Percentiles rank a stretch among this genome's conserved stretches.
phyloP scores from a whole-genome alignment of 257 asterid species.

The Asclepias syriaca region DNA sequence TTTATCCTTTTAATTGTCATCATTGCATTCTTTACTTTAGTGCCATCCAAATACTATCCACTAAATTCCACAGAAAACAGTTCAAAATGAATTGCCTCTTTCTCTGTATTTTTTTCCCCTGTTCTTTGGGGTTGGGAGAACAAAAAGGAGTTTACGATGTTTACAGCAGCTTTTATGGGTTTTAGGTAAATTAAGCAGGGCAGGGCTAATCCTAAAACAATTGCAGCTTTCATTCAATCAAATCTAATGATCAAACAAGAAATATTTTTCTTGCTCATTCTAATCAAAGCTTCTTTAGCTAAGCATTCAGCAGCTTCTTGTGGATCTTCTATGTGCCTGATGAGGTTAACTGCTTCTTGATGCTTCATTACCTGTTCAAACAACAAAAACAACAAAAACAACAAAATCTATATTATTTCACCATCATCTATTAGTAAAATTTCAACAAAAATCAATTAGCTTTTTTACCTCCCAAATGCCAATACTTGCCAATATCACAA shows the following conservation, averaged over 20 bases:
- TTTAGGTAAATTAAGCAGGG: too few species aligned
- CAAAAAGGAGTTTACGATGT: background rate
- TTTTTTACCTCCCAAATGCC: conserved; percentile 63
- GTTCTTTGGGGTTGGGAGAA: background rate
- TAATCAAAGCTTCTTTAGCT: conserved; percentile 49
- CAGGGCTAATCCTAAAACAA: too few species aligned
- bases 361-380: conserved; percentile 46
- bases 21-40: background rate
- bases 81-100: background rate
- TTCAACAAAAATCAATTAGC: too few species aligned
- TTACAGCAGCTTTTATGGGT: too few species aligned
- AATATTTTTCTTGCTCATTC: conserved; percentile 48
- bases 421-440: too few species aligned
- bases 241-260: conserved; percentile 57
- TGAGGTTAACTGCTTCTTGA: conserved; percentile 64
- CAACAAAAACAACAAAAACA: too few species aligned
- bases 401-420: background rate
- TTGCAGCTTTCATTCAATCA: conserved; percentile 18
- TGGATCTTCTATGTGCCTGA: conserved; percentile 56
- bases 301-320: conserved; percentile 61
- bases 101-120: too few species aligned
- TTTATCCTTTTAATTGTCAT: background rate
- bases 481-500: conserved; percentile 50
- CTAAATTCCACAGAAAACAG: background rate
- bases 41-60: background rate